Evolutionary conservation across 805 yeast genomes (phyloP).

Genomic region (Candida takata): DNA sequence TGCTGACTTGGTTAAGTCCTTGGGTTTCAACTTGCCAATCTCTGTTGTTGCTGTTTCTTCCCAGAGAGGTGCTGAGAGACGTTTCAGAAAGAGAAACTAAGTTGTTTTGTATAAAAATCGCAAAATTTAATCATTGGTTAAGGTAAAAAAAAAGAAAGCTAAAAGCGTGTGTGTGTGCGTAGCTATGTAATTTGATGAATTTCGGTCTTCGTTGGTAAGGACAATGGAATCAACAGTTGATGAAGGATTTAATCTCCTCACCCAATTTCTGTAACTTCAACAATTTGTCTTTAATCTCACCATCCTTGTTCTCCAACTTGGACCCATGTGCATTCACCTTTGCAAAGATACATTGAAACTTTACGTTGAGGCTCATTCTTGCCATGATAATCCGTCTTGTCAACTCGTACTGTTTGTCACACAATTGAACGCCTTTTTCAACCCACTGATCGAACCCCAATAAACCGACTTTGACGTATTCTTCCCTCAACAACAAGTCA

Average conservation of each 20-base stretch:
- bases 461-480: slow-evolving; percentile 23
- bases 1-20: slow-evolving; percentile 86
- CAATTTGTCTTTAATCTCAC: slow-evolving; percentile 28
- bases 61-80: slow-evolving; percentile 80
- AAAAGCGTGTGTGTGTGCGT: too few species aligned
- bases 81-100: slow-evolving; percentile 88
- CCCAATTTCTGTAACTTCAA: slow-evolving; percentile 35
- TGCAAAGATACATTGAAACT: slow-evolving; percentile 32
- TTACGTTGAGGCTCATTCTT: slow-evolving; percentile 34
- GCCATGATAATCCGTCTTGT: slow-evolving; percentile 29
- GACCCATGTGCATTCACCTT: slow-evolving; percentile 31
- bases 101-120: slow-evolving; percentile 18
- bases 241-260: slow-evolving; percentile 30
- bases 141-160: not conserved
- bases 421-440: slow-evolving; percentile 26
- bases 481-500: slow-evolving; percentile 16
- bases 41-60: slow-evolving; percentile 82
- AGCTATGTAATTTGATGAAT: not conserved
- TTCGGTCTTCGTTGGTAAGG: not conserved
- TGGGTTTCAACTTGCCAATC: slow-evolving; percentile 87
- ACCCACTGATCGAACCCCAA: slow-evolving; percentile 32
- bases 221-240: slow-evolving; percentile 20
- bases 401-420: slow-evolving; percentile 28
- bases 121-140: slow-evolving; percentile 10
- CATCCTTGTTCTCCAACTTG: slow-evolving; percentile 27